phyloP scores from a whole-genome alignment of 305 asterid genomes.

The Solanum hybrid region DNA sequence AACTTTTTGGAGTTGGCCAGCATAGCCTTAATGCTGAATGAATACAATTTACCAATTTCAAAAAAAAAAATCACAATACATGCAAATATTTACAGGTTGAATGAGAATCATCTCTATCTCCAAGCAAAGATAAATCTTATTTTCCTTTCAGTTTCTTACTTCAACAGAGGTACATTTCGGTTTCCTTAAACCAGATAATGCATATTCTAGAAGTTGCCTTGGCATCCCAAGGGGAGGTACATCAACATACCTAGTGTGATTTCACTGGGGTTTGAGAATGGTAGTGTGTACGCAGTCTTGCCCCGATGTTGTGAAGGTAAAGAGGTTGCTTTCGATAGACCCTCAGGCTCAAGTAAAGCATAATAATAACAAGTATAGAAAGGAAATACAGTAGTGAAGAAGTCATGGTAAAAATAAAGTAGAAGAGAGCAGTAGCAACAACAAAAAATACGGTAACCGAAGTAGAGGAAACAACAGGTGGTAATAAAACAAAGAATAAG shows the following conservation, averaged over 20 bases:
- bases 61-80: too few species aligned
- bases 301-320: background rate
- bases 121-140: background rate
- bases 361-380: background rate
- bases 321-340: background rate
- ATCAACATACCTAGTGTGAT: background rate
- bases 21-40: too few species aligned
- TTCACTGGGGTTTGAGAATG: background rate
- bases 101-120: background rate
- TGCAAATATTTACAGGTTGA: background rate
- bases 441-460: too few species aligned
- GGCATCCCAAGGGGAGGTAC: background rate
- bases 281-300: background rate
- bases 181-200: background rate
- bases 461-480: background rate
- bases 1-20: too few species aligned
- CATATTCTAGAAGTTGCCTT: background rate
- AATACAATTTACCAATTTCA: too few species aligned
- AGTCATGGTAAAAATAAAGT: background rate
- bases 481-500: background rate
- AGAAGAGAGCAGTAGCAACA: background rate
- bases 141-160: background rate
- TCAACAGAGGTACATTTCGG: background rate
- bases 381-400: background rate
- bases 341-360: background rate